Conservation (phyloP, 495 filamentous ascomycete species). For the Penicillium alfredii region DNA sequence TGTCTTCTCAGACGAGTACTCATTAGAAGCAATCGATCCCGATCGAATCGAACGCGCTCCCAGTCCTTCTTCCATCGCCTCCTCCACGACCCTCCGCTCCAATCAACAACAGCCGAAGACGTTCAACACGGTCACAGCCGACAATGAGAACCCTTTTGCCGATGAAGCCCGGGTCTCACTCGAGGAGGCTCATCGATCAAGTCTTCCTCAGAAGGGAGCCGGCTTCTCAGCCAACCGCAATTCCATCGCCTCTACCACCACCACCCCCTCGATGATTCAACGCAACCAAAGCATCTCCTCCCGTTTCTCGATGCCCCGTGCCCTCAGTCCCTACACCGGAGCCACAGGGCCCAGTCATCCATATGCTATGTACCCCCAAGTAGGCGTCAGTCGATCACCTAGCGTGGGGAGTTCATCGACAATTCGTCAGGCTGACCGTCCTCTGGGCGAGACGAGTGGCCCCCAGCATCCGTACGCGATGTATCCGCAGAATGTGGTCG, state of each 20-base stretch:
- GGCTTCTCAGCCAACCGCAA: slow-evolving; percentile 30
- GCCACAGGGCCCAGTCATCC: slow-evolving; percentile 52
- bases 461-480: slow-evolving; percentile 85
- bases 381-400: slow-evolving; percentile 52
- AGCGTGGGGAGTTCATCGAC: slow-evolving; percentile 62
- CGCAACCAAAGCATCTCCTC: slow-evolving; percentile 41
- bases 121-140: slow-evolving; percentile 21
- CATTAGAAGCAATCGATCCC: slow-evolving; percentile 39
- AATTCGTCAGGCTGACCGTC: slow-evolving; percentile 49
- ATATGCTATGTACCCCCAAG: slow-evolving; percentile 51
- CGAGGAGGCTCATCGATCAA: slow-evolving; percentile 35
- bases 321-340: slow-evolving; percentile 49
- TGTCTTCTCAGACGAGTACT: slow-evolving; percentile 51
- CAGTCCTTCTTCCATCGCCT: slow-evolving; percentile 32
- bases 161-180: slow-evolving; percentile 38
- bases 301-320: slow-evolving; percentile 40
- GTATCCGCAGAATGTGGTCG: slow-evolving; percentile 71
- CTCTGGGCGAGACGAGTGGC: slow-evolving; percentile 56
- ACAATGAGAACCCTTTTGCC: slow-evolving; percentile 38
- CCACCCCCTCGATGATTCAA: slow-evolving; percentile 27
- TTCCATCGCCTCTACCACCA: slow-evolving; percentile 29
- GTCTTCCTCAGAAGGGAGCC: slow-evolving; percentile 36
- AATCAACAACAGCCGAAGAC: slow-evolving; percentile 20
- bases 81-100: slow-evolving; percentile 33
- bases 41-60: slow-evolving; percentile 30